phyloP scores from a whole-genome alignment of 1,284 basidiomycete genomes.

The Ceratobasidium sp. region DNA sequence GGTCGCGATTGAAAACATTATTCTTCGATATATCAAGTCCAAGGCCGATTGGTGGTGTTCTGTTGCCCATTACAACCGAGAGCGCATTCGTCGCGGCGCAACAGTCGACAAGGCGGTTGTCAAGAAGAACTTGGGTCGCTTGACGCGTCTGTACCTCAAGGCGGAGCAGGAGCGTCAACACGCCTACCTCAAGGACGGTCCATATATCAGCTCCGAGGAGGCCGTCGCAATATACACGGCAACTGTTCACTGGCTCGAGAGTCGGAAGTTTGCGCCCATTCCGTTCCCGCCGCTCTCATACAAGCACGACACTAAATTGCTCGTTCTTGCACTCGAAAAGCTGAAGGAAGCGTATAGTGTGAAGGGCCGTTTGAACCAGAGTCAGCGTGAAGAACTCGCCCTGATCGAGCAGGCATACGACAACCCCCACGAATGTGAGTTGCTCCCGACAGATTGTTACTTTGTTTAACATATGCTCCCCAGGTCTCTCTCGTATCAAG shows the following conservation, averaged over 20 bases:
- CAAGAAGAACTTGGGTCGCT: conserved; percentile 91
- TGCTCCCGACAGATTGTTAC: not conserved
- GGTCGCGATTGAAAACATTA: conserved; percentile 98
- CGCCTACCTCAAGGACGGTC: conserved; percentile 95
- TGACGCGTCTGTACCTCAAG: conserved; percentile 94
- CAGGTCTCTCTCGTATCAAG: conserved; percentile 93
- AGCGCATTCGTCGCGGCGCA: conserved; percentile 93
- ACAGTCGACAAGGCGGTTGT: conserved; percentile 99
- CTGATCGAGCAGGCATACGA: conserved; percentile 97
- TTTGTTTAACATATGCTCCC: too few species aligned
- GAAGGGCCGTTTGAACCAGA: conserved; percentile 94
- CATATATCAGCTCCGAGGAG: conserved; percentile 96
- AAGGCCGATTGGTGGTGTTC: conserved; percentile 99
- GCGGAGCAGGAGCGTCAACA: conserved; percentile 98
- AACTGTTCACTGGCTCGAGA: conserved; percentile 97
- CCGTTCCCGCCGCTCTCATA: conserved; percentile 99
- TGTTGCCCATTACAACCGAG: conserved; percentile 92
- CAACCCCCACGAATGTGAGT: conserved; percentile 86
- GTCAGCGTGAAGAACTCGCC: conserved; percentile 94
- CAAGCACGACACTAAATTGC: conserved; percentile 96
- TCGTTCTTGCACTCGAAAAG: conserved; percentile 92
- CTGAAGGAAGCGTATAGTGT: conserved; percentile 98
- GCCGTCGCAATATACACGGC: conserved; percentile 97
- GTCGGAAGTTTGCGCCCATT: conserved; percentile 92
- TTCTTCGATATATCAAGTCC: conserved; percentile 98